Conservation (phyloP, 495 filamentous ascomycete species). For the Penicillium daleae region DNA sequence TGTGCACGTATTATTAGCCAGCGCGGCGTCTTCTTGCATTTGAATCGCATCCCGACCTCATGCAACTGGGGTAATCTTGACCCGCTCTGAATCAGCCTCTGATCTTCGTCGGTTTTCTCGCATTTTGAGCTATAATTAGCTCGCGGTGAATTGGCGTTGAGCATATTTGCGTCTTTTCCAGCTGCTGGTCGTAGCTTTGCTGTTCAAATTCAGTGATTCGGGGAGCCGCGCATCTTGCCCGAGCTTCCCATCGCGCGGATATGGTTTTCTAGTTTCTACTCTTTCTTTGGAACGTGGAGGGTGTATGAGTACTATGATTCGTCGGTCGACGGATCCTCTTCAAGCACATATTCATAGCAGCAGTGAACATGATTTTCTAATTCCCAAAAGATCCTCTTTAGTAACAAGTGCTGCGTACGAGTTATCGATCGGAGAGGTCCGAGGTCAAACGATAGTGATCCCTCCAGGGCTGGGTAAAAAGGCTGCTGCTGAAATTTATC, state of each 20-base stretch:
- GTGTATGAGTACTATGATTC: conserved; percentile 27
- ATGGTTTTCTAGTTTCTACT: conserved; percentile 2
- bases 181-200: conserved; percentile 28
- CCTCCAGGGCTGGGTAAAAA: background rate
- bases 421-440: background rate
- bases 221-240: background rate
- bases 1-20: conserved; percentile 27
- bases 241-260: background rate
- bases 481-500: background rate
- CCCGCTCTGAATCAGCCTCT: background rate
- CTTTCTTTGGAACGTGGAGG: conserved; percentile 10
- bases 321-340: conserved; percentile 11
- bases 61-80: background rate
- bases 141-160: conserved; percentile 20
- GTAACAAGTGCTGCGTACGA: background rate
- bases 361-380: conserved; percentile 14
- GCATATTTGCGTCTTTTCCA: conserved; percentile 17
- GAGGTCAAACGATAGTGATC: background rate
- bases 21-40: conserved; percentile 23
- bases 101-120: conserved; percentile 11
- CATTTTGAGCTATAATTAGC: conserved; percentile 1
- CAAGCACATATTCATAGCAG: conserved; percentile 30
- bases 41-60: conserved; percentile 1
- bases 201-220: conserved; percentile 15
- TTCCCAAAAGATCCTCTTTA: background rate